Conservation (phyloP, 2,329 filamentous ascomycete genomes). For the Sarocladium kiliense region DNA sequence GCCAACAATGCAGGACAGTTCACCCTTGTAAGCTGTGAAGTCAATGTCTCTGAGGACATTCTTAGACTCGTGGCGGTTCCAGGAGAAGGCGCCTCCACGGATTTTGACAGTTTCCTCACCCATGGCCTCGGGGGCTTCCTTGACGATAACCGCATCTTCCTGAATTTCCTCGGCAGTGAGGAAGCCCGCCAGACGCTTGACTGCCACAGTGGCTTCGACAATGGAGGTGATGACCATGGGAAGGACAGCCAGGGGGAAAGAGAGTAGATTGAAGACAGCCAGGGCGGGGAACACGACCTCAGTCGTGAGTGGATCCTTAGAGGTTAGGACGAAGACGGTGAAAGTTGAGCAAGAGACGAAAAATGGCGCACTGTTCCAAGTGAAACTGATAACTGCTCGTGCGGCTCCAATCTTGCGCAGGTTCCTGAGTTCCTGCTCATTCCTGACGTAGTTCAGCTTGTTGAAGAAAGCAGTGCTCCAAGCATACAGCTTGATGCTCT, state of each 20-base stretch:
- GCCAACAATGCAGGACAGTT: constrained; percentile 88
- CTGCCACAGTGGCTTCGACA: constrained; percentile 92
- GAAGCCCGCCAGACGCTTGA: constrained; percentile 77
- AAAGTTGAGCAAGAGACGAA: constrained; percentile 97
- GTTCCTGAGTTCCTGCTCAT: constrained; percentile 92
- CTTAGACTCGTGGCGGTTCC: constrained; percentile 76
- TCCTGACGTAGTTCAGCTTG: constrained; percentile 91
- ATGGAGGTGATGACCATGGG: constrained; percentile 98
- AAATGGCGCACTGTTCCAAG: constrained; percentile 96
- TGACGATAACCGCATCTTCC: constrained; percentile 67
- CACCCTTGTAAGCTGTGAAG: constrained; percentile 85
- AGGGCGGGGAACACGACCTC: constrained; percentile 92
- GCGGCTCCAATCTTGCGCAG: constrained; percentile 92
- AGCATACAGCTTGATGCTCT: constrained; percentile 97
- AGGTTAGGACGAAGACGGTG: constrained; percentile 84
- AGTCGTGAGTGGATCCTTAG: constrained; percentile 75
- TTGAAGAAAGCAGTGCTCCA: constrained; percentile 98
- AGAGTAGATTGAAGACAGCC: constrained; percentile 92
- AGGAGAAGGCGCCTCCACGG: constrained; percentile 83
- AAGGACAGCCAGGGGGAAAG: constrained; percentile 87
- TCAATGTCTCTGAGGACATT: constrained; percentile 76
- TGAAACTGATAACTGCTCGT: constrained; percentile 93
- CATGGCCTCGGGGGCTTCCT: constrained; percentile 64
- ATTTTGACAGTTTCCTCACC: constrained; percentile 86
- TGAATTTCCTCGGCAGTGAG: constrained; percentile 88